These are phyloP conservation scores for Sclerotinia spermophila DNA, from an alignment of 2,329 filamentous ascomycete genomes.

Conservation along the genomic window DNA sequence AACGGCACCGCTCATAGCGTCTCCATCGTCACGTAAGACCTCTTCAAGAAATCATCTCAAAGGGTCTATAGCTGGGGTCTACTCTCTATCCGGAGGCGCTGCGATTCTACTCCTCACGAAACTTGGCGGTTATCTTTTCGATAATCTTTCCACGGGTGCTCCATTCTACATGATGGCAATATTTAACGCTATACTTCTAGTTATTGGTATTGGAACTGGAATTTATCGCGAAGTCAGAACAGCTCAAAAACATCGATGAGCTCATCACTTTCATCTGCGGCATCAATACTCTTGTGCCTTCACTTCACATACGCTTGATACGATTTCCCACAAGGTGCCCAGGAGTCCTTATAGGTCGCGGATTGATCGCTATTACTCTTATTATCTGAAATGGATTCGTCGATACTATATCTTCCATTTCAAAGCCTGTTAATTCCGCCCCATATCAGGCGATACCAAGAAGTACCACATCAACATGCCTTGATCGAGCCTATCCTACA, in stretches of 20 bases:
- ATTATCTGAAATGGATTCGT: background rate
- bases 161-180: conserved; percentile 93
- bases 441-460: background rate
- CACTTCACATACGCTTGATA: background rate
- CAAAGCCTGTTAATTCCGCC: background rate
- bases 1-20: conserved; percentile 34
- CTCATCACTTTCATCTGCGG: background rate
- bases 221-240: conserved; percentile 31
- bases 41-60: conserved; percentile 55
- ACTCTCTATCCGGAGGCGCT: conserved; percentile 83
- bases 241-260: conserved; percentile 16
- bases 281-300: background rate
- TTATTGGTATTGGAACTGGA: conserved; percentile 40
- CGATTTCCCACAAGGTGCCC: background rate
- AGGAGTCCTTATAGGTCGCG: background rate
- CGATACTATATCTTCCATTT: background rate
- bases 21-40: conserved; percentile 23
- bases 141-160: conserved; percentile 66
- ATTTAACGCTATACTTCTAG: conserved; percentile 74
- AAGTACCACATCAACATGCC: background rate
- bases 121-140: conserved; percentile 81
- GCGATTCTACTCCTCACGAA: conserved; percentile 92
- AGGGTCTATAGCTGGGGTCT: conserved; percentile 91
- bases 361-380: background rate
- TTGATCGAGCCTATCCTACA: background rate